Percentiles rank a stretch among this genome's conserved stretches.
Conservation (phyloP, 768 basidiomycete genomes). For the Tylopilus plumbeoviolaceoides region DNA sequence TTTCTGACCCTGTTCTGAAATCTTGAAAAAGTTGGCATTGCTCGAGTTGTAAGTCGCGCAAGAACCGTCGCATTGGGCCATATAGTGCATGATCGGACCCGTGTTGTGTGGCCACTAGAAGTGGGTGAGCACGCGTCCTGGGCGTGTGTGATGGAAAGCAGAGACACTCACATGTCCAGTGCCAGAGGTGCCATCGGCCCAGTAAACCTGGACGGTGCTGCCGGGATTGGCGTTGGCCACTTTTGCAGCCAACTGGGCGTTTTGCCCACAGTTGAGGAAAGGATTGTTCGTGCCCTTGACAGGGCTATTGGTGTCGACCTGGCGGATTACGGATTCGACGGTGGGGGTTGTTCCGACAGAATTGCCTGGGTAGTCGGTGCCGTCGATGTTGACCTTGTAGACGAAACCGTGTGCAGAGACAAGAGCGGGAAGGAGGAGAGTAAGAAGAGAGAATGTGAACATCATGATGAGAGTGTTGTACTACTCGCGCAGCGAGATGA, state of each 20-base stretch:
- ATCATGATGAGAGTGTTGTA: too few species aligned
- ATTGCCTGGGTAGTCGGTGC: constrained; percentile 28
- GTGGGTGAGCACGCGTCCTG: not conserved
- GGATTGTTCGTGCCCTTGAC: constrained; percentile 56
- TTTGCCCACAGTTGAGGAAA: constrained; percentile 53
- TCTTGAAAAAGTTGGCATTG: constrained; percentile 70
- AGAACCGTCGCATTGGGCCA: constrained; percentile 55
- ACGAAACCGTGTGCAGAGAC: constrained; percentile 30
- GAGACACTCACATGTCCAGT: constrained; percentile 22
- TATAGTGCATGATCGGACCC: constrained; percentile 70
- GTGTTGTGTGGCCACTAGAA: constrained; percentile 49
- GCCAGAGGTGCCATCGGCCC: constrained; percentile 40
- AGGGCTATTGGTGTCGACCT: constrained; percentile 40
- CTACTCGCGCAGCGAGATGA: constrained; percentile 24
- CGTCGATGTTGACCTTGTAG: constrained; percentile 26
- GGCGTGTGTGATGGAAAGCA: too few species aligned
- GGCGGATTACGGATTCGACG: constrained; percentile 38
- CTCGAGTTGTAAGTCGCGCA: constrained; percentile 55
- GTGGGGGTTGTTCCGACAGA: constrained; percentile 25
- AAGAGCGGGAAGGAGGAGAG: constrained; percentile 21
- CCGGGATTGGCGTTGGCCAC: constrained; percentile 57
- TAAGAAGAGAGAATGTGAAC: constrained; percentile 14
- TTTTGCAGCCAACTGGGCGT: constrained; percentile 43
- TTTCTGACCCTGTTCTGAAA: constrained; percentile 48
- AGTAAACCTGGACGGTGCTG: constrained; percentile 47